Conservation (phyloP, 768 basidiomycete species). For the Agaricus sinodeliciosus region DNA sequence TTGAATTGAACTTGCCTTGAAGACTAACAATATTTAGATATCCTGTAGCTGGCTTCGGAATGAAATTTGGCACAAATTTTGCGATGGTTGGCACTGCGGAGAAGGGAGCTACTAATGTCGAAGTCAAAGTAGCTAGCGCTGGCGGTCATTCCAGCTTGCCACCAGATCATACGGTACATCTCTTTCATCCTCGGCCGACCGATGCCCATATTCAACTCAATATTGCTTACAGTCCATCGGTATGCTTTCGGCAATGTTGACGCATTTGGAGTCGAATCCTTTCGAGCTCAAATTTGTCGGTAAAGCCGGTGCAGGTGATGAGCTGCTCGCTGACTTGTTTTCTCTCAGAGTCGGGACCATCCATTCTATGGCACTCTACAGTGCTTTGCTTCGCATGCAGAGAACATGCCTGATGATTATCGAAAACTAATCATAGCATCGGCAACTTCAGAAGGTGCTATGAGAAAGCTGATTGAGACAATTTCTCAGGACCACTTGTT, state of each 20-base stretch:
- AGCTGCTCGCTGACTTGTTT: not conserved
- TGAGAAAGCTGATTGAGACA: constrained; percentile 43
- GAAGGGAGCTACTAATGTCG: constrained; percentile 64
- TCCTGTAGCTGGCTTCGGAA: constrained; percentile 38
- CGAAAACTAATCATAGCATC: constrained; percentile 44
- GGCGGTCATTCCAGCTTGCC: constrained; percentile 89
- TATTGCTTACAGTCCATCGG: constrained; percentile 59
- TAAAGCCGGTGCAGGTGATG: constrained; percentile 17
- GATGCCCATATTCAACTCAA: not conserved
- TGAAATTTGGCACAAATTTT: constrained; percentile 46
- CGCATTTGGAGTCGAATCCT: constrained; percentile 63
- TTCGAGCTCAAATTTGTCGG: constrained; percentile 38
- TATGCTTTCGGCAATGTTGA: constrained; percentile 65
- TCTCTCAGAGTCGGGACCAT: constrained; percentile 40
- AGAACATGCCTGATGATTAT: constrained; percentile 41
- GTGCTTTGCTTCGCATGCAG: constrained; percentile 60
- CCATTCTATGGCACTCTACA: constrained; percentile 55
- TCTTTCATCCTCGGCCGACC: not conserved
- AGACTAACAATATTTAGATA: not conserved
- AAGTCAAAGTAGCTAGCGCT: constrained; percentile 55
- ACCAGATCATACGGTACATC: constrained; percentile 65
- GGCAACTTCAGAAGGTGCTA: constrained; percentile 38
- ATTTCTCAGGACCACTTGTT: constrained; percentile 31
- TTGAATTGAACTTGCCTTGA: not conserved
- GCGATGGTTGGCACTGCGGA: constrained; percentile 64